Percentiles rank a stretch among this genome's conserved stretches.
These are phyloP conservation scores for Phoma sp. DNA, from an alignment of 2,329 filamentous ascomycete species.

Conservation along the genomic window DNA sequence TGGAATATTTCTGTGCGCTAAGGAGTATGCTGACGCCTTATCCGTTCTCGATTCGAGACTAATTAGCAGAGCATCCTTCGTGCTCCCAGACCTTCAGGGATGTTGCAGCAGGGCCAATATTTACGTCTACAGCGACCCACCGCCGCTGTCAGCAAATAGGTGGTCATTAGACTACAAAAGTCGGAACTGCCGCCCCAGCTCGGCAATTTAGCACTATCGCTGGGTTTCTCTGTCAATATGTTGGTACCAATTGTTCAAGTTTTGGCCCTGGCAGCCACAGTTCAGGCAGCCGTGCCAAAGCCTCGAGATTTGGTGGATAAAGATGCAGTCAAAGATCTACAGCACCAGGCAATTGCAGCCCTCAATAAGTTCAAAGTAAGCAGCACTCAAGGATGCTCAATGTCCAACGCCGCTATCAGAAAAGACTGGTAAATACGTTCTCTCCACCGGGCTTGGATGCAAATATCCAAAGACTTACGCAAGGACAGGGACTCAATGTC, in stretches of 20 bases:
- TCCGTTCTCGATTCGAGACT: neutral
- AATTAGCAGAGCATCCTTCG: conserved; percentile 1
- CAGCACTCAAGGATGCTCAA: conserved; percentile 12
- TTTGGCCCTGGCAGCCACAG: conserved; percentile 17
- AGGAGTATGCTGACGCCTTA: neutral
- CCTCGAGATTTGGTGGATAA: no score
- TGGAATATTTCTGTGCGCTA: neutral
- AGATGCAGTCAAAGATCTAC: conserved; percentile 22
- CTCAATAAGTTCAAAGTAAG: conserved; percentile 17
- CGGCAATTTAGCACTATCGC: neutral
- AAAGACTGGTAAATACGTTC: conserved; percentile 22
- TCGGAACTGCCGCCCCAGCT: neutral
- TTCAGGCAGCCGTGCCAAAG: conserved; percentile 15
- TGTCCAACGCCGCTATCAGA: conserved; percentile 18
- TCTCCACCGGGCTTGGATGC: no score
- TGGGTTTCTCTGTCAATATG: neutral
- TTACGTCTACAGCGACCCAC: neutral
- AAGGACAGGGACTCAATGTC: conserved; percentile 7
- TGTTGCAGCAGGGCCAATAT: neutral
- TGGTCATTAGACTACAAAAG: neutral
- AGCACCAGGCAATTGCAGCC: conserved; percentile 19
- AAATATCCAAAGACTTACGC: neutral
- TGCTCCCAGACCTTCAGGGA: neutral
- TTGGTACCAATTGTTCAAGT: conserved; percentile 4
- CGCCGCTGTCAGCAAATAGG: neutral